Evolutionary conservation across 331 rosid species (phyloP).

Genomic region (Phaseolus coccineus): DNA sequence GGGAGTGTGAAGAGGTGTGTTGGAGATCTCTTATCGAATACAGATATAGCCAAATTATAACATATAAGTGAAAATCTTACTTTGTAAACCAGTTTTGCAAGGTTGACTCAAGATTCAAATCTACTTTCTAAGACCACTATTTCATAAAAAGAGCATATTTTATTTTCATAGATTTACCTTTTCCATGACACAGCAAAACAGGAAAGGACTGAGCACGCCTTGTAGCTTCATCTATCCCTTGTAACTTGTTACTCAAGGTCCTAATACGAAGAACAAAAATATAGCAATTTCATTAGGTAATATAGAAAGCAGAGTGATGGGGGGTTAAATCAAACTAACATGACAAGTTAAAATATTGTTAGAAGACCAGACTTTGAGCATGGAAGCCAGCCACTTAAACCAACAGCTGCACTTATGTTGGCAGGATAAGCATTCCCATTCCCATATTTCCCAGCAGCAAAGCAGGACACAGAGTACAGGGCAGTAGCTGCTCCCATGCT

Average conservation of each 20-base stretch:
- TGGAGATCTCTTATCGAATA: too few relatives aligned
- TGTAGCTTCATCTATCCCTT: constrained; percentile 66
- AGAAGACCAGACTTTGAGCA: constrained; percentile 79
- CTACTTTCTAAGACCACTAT: neutral
- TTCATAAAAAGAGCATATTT: neutral
- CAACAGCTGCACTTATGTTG: constrained; percentile 80
- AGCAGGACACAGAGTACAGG: constrained; percentile 85
- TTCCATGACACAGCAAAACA: constrained; percentile 92
- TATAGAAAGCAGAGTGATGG: neutral
- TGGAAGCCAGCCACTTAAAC: constrained; percentile 99
- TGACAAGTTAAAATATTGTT: constrained; percentile 31
- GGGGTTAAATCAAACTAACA: constrained; percentile 16
- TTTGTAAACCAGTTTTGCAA: too few relatives aligned
- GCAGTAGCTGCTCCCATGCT: constrained; percentile 99
- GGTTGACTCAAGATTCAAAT: too few relatives aligned
- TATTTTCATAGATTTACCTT: constrained; percentile 61
- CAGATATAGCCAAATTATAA: too few relatives aligned
- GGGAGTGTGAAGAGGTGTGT: too few relatives aligned
- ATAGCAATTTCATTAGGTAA: constrained; percentile 36
- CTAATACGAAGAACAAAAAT: constrained; percentile 54
- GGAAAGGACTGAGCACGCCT: constrained; percentile 84
- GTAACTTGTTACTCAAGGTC: constrained; percentile 72
- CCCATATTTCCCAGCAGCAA: constrained; percentile 72
- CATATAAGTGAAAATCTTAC: too few relatives aligned
- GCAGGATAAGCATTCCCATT: constrained; percentile 76